Percentiles rank a stretch among this genome's conserved stretches.
Conservation (phyloP, 495 filamentous ascomycete genomes). For the Podospora bellae-mahoneyi region DNA sequence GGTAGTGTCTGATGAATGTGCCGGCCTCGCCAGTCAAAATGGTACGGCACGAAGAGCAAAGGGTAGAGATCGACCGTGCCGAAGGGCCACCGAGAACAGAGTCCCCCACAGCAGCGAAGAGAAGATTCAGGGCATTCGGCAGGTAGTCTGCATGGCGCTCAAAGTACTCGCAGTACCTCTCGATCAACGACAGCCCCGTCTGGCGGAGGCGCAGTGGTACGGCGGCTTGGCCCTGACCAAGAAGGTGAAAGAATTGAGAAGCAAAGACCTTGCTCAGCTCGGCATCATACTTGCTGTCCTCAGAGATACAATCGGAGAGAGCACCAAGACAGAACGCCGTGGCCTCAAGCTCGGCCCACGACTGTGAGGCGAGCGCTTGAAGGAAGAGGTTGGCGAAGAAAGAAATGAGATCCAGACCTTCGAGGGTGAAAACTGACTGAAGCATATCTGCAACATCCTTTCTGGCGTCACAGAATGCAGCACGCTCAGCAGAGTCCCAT, state of each 20-base stretch:
- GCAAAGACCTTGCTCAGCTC: constrained; percentile 67
- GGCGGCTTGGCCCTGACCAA: constrained; percentile 41
- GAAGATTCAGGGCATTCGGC: constrained; percentile 71
- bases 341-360: constrained; percentile 79
- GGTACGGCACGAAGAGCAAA: constrained; percentile 76
- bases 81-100: constrained; percentile 63
- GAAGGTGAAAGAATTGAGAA: constrained; percentile 58
- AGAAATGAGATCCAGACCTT: constrained; percentile 64
- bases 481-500: constrained; percentile 71
- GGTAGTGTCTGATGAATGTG: constrained; percentile 75
- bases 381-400: constrained; percentile 65
- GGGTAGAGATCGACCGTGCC: constrained; percentile 73
- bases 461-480: constrained; percentile 72
- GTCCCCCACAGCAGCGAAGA: constrained; percentile 72
- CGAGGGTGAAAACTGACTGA: constrained; percentile 66
- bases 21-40: constrained; percentile 67
- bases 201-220: constrained; percentile 70
- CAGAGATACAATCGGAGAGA: constrained; percentile 70
- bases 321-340: constrained; percentile 73
- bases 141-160: constrained; percentile 66
- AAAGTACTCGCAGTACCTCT: constrained; percentile 79
- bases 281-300: constrained; percentile 62
- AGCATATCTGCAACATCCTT: constrained; percentile 79
- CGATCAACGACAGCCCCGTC: constrained; percentile 73
- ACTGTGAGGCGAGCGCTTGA: constrained; percentile 51